These are phyloP conservation scores for Saccharomyces hybrid DNA, from an alignment of 1,139 yeast species.

Conservation along the genomic window DNA sequence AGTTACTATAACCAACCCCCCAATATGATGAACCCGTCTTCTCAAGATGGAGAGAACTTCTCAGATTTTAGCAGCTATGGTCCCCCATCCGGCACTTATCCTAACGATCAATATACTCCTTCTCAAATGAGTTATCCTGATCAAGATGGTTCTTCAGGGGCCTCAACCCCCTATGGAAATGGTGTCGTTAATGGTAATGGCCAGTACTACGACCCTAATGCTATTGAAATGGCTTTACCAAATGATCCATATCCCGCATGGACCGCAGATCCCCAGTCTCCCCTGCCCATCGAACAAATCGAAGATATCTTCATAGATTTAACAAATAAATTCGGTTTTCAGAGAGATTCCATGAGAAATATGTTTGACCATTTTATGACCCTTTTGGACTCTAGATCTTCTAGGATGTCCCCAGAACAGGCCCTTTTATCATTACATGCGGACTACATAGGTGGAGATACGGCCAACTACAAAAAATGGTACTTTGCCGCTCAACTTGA, in stretches of 20 bases:
- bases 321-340: conserved; percentile 91
- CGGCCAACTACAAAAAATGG: conserved; percentile 91
- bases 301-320: conserved; percentile 87
- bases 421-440: conserved; percentile 90
- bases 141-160: conserved; percentile 72
- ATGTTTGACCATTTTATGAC: conserved; percentile 95
- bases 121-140: conserved; percentile 82
- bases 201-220: conserved; percentile 52
- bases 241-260: conserved; percentile 93
- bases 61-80: conserved; percentile 67
- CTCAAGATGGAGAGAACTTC: conserved; percentile 61
- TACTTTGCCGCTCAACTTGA: conserved; percentile 89
- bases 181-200: conserved; percentile 7
- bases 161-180: conserved; percentile 86
- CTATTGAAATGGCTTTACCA: conserved; percentile 39
- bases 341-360: conserved; percentile 93
- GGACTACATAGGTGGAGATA: conserved; percentile 92
- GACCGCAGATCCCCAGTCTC: conserved; percentile 86
- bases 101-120: conserved; percentile 66
- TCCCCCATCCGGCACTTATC: conserved; percentile 38
- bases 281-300: conserved; percentile 79
- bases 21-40: background rate
- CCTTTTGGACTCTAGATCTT: conserved; percentile 85
- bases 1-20: conserved; percentile 9
- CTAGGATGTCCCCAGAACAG: conserved; percentile 95